Evolutionary conservation across 1,139 yeast genomes (phyloP).

Genomic region (Pichia sp.): DNA sequence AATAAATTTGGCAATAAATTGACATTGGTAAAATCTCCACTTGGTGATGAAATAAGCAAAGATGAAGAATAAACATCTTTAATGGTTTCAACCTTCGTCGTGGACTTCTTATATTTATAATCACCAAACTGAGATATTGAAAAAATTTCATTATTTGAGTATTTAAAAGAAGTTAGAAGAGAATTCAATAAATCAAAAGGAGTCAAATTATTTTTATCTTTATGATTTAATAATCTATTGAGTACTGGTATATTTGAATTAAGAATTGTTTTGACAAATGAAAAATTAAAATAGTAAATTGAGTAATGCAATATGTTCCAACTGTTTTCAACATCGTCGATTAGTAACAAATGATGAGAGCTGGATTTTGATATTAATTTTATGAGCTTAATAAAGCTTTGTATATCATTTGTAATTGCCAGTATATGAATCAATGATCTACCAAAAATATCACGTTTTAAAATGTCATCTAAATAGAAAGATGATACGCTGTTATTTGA

Average conservation of each 20-base stretch:
- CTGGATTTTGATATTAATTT: conserved; percentile 38
- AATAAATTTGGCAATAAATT: conserved; percentile 1
- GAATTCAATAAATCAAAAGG: conserved; percentile 50
- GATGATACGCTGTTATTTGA: conserved; percentile 17
- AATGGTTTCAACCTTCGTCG: too few relatives aligned
- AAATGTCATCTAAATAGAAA: conserved; percentile 38
- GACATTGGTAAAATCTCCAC: conserved; percentile 7
- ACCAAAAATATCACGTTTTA: conserved; percentile 64
- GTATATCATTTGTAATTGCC: conserved; percentile 45
- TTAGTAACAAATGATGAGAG: conserved; percentile 29
- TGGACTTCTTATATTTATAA: not conserved
- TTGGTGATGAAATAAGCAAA: conserved; percentile 3
- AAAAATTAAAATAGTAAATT: conserved; percentile 50
- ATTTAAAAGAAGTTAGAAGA: conserved; percentile 3
- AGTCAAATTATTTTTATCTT: conserved; percentile 62
- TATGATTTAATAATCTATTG: conserved; percentile 42
- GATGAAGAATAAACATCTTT: conserved; percentile 1
- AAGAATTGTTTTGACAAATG: conserved; percentile 48
- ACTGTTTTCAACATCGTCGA: conserved; percentile 67
- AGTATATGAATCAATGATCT: conserved; percentile 59
- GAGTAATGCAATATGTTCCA: conserved; percentile 80
- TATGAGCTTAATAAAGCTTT: conserved; percentile 41
- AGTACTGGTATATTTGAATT: conserved; percentile 20
- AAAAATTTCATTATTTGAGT: not conserved
- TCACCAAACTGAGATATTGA: conserved; percentile 10